Percentiles rank a stretch among this genome's conserved stretches.
Conservation (phyloP, 2,329 filamentous ascomycete species). For the Lachnellula hyalina region DNA sequence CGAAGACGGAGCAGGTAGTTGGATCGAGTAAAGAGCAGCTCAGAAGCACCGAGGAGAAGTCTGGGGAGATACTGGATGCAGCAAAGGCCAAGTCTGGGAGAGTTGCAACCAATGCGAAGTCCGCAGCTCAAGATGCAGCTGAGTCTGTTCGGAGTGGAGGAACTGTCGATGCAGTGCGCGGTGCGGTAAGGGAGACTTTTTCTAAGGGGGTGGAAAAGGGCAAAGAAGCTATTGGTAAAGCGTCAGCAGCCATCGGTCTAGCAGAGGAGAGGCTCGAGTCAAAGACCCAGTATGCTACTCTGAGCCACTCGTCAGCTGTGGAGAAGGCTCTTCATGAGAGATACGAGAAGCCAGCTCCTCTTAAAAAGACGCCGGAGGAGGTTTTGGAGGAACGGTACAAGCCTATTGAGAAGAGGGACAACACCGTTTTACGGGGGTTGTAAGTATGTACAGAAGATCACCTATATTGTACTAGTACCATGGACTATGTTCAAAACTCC, state of each 20-base stretch:
- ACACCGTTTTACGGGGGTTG: slow-evolving; percentile 33
- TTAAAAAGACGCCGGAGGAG: slow-evolving; percentile 48
- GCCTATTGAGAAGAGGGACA: slow-evolving; percentile 36
- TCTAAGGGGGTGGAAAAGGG: slow-evolving; percentile 31
- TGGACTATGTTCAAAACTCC: too few species aligned
- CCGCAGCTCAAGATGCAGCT: slow-evolving; percentile 22
- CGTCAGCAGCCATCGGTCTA: slow-evolving; percentile 33
- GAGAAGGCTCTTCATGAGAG: slow-evolving; percentile 49
- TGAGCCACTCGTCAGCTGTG: slow-evolving; percentile 21
- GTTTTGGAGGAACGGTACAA: slow-evolving; percentile 51
- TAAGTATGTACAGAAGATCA: slow-evolving; percentile 19
- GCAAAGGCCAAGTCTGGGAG: slow-evolving; percentile 28
- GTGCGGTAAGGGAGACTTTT: slow-evolving; percentile 33
- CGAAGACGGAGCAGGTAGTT: slow-evolving; percentile 6
- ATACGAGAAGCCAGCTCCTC: slow-evolving; percentile 39
- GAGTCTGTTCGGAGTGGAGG: slow-evolving; percentile 28
- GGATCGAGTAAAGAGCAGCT: slow-evolving; percentile 20
- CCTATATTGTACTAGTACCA: not conserved
- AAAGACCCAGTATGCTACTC: slow-evolving; percentile 34
- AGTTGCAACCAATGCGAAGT: slow-evolving; percentile 18
- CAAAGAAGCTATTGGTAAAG: slow-evolving; percentile 35
- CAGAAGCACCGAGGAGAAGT: slow-evolving; percentile 19
- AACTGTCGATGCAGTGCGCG: slow-evolving; percentile 36
- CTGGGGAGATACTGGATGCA: slow-evolving; percentile 26
- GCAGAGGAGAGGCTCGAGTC: slow-evolving; percentile 35